phyloP scores from a whole-genome alignment of 2,329 filamentous ascomycete species.

The Penicillium griseofulvum region DNA sequence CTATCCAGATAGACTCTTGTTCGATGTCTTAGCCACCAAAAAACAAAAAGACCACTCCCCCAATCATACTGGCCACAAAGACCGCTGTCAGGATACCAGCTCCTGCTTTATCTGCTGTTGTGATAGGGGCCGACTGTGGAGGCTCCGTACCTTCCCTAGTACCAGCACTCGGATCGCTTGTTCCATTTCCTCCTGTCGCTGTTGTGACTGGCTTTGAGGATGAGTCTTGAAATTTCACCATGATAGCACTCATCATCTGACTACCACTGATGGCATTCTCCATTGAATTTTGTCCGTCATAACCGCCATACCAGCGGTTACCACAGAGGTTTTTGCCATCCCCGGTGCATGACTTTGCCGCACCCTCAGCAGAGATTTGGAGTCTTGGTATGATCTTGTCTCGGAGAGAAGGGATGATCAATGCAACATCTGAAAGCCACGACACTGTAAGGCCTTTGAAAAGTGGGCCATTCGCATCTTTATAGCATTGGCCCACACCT shows the following conservation, averaged over 20 bases:
- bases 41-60: neutral
- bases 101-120: constrained; percentile 2
- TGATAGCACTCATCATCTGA: constrained; percentile 47
- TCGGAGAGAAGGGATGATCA: constrained; percentile 59
- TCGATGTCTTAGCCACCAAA: neutral
- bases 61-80: neutral
- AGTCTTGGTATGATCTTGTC: constrained; percentile 57
- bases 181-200: neutral
- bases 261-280: constrained; percentile 68
- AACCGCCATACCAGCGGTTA: constrained; percentile 58
- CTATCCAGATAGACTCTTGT: neutral
- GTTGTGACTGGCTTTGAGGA: constrained; percentile 1
- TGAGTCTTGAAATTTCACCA: neutral
- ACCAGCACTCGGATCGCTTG: neutral
- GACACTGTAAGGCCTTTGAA: constrained; percentile 71
- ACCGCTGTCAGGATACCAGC: neutral
- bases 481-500: constrained; percentile 57
- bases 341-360: constrained; percentile 61
- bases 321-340: constrained; percentile 60
- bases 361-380: constrained; percentile 56
- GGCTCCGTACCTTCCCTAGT: too few relatives aligned
- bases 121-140: neutral
- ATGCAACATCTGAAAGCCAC: constrained; percentile 60
- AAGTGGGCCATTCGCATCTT: constrained; percentile 60
- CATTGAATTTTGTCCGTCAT: constrained; percentile 59